Evolutionary conservation across 345 rosid species (phyloP).

Genomic region (Xanthoceras sorbifolium): DNA sequence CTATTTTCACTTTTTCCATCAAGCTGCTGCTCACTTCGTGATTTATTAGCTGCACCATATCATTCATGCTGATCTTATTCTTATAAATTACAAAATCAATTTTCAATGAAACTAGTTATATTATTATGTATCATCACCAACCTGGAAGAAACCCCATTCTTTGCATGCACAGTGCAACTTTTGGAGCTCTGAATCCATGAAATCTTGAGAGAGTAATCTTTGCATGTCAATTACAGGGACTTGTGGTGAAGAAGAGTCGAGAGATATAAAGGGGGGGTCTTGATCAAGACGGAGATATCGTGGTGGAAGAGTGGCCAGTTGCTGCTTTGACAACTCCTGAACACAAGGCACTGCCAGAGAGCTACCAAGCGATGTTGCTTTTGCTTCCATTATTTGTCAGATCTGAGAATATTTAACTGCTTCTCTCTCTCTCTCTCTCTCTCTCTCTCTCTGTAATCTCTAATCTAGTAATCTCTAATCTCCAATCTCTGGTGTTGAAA

Average conservation of each 20-base stretch:
- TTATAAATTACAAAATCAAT: not conserved
- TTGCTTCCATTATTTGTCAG: not conserved
- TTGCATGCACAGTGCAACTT: conserved; percentile 25
- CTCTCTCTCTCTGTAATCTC: too few species aligned
- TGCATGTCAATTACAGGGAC: conserved; percentile 22
- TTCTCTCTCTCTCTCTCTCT: not conserved
- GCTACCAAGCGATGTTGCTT: not conserved
- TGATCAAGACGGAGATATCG: conserved; percentile 6
- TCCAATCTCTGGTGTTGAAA: too few species aligned
- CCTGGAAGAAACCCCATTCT: conserved; percentile 32
- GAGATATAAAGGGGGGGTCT: not conserved
- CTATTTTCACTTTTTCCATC: conserved; percentile 15
- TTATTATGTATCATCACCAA: not conserved
- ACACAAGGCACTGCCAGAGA: conserved; percentile 6
- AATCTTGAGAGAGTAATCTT: conserved; percentile 5
- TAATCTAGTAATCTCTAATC: too few species aligned
- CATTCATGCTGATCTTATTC: not conserved
- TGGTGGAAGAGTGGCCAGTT: not conserved
- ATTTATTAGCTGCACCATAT: conserved; percentile 23
- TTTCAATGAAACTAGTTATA: too few species aligned
- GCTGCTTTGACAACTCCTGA: conserved; percentile 9
- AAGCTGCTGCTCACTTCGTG: not conserved
- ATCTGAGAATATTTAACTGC: not conserved
- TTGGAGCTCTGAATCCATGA: conserved; percentile 14
- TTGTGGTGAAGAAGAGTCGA: not conserved